A percentile compares a stretch with the other conserved stretches of the same genome.
phyloP scores from a whole-genome alignment of 2,329 filamentous ascomycete species.

The Aspergillus sp. region DNA sequence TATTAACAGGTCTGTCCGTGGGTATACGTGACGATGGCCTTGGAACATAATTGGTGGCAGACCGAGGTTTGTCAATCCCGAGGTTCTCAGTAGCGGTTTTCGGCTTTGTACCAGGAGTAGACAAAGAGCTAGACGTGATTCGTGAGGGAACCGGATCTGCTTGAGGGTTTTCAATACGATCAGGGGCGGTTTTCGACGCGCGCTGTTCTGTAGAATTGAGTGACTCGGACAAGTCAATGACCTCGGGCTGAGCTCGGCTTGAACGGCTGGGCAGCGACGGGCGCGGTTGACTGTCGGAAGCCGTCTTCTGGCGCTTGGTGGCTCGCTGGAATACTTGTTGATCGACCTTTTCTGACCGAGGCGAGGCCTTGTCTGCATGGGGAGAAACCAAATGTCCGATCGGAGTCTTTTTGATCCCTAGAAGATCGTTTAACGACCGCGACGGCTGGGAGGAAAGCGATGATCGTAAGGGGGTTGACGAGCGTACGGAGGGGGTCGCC shows the following conservation, averaged over 20 bases:
- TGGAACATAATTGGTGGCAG: not conserved
- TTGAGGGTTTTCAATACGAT: not conserved
- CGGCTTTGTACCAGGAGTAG: not conserved
- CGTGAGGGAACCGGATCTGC: not conserved
- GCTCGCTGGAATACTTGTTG: slow-evolving; percentile 23
- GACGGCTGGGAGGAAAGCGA: slow-evolving; percentile 44
- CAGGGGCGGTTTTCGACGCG: not conserved
- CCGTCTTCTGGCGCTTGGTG: slow-evolving; percentile 34
- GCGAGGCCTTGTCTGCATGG: slow-evolving; percentile 51
- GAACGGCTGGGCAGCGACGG: slow-evolving; percentile 7
- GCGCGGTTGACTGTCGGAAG: slow-evolving; percentile 15
- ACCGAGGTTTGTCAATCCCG: not conserved
- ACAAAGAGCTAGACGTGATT: not conserved
- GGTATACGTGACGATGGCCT: not conserved
- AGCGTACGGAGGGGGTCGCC: slow-evolving; percentile 44
- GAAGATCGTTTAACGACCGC: slow-evolving; percentile 61
- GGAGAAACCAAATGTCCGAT: slow-evolving; percentile 67
- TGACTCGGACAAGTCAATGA: slow-evolving; percentile 25
- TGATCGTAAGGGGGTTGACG: slow-evolving; percentile 30
- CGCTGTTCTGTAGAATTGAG: not conserved
- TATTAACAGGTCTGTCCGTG: slow-evolving; percentile 19
- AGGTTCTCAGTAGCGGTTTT: not conserved
- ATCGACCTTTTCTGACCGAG: slow-evolving; percentile 8
- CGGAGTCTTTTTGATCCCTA: slow-evolving; percentile 64
- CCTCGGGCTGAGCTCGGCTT: slow-evolving; percentile 5